Percentiles rank a stretch among this genome's conserved stretches.
Conservation (phyloP, 2,329 filamentous ascomycete genomes). For the Immersiporthe knoxdaviesiana region DNA sequence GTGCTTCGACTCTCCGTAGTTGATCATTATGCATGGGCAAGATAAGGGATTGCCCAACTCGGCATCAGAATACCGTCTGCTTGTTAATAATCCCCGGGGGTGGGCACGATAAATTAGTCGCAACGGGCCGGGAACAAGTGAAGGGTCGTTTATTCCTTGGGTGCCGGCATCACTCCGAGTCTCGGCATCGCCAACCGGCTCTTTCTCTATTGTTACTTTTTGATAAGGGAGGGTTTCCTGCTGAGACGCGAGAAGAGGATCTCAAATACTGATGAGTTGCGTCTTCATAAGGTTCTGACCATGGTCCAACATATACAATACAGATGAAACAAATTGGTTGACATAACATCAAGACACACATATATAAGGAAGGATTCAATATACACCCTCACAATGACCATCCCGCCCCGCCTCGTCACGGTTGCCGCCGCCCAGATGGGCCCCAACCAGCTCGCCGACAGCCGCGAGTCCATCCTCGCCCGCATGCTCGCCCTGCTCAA, state of each 20-base stretch:
- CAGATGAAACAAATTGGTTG: too few relatives aligned
- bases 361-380: not conserved
- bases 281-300: too few relatives aligned
- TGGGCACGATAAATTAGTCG: constrained; percentile 17
- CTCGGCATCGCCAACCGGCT: constrained; percentile 4
- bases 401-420: constrained; percentile 28
- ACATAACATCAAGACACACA: not conserved
- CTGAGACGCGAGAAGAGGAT: not conserved
- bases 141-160: not conserved
- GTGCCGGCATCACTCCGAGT: constrained; percentile 6
- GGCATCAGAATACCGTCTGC: not conserved
- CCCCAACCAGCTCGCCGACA: constrained; percentile 45
- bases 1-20: not conserved
- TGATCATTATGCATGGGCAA: not conserved
- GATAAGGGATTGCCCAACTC: constrained; percentile 9
- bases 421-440: constrained; percentile 61
- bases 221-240: not conserved
- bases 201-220: not conserved
- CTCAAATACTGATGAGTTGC: not conserved
- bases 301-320: not conserved
- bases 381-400: constrained; percentile 13
- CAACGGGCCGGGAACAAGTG: constrained; percentile 10
- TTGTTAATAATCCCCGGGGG: not conserved
- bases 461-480: constrained; percentile 46
- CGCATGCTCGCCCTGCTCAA: constrained; percentile 55